These are phyloP conservation scores for Cylindrotheca closterium DNA, from an alignment of 108 stramenopile species.

Conservation along the genomic window DNA sequence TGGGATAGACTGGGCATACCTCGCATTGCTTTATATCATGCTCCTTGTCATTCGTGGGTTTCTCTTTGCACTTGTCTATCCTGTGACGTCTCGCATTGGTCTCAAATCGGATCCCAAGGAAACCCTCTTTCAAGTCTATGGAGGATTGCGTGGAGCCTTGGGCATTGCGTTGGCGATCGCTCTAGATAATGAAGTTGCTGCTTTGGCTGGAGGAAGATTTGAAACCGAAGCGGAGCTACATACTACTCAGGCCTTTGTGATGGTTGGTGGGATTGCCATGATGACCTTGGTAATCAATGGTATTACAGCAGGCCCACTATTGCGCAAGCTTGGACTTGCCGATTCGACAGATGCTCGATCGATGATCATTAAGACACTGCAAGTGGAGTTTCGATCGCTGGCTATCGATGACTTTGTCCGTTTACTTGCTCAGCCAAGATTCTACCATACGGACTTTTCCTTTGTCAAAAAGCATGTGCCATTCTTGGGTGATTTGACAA, in stretches of 20 bases:
- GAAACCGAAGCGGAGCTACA: constrained; percentile 4
- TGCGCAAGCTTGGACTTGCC: constrained; percentile 54
- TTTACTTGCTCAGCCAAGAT: constrained; percentile 47
- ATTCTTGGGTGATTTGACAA: constrained; percentile 41
- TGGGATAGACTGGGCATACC: constrained; percentile 63
- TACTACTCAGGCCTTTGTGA: constrained; percentile 27
- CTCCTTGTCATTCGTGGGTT: constrained; percentile 61
- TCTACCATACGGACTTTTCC: constrained; percentile 45
- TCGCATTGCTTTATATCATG: constrained; percentile 60
- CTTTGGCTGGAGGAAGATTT: constrained; percentile 10
- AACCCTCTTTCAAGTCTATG: constrained; percentile 66
- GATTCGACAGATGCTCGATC: constrained; percentile 49
- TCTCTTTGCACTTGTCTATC: constrained; percentile 58
- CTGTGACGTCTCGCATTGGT: constrained; percentile 63
- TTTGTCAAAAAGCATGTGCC: constrained; percentile 63
- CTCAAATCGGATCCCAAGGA: constrained; percentile 49
- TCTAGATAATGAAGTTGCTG: constrained; percentile 51
- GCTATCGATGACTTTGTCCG: constrained; percentile 41
- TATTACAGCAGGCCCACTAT: constrained; percentile 48
- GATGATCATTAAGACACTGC: constrained; percentile 40
- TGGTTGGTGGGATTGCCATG: constrained; percentile 56
- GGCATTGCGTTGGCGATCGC: constrained; percentile 80
- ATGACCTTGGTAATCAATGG: constrained; percentile 63
- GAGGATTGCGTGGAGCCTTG: constrained; percentile 85
- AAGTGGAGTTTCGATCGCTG: constrained; percentile 11